Base-by-base conservation (phyloP, 2,329 filamentous ascomycete species). In the Paecilomyces sp. region DNA sequence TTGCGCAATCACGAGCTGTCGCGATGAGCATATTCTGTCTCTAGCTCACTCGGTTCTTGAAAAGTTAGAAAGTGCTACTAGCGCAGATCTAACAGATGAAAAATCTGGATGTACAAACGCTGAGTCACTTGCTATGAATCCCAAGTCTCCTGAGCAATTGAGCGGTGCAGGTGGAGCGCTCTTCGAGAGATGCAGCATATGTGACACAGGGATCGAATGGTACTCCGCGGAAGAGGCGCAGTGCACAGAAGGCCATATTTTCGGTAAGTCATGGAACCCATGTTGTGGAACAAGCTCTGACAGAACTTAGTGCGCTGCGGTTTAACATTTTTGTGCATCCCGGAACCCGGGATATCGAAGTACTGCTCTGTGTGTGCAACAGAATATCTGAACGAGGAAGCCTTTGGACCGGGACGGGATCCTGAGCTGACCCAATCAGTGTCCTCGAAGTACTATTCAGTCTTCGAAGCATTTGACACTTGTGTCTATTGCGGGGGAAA, bases 251-350 rank as follows among this genome's bases (percentile, higher is more conserved):
- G 82, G 81, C 0, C 83, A 86, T 71, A 61, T 80, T 51, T 85
- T 83, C 60, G 70, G 79, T 80, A 70, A 62, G 74, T 67, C 18
- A 11, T 25, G 22, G 7, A 60, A 33, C 57, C 9, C 47, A 36
- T 51, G 13, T 28, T 8, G 24, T 55, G 18, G 13, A 36, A 56
- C n/a, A 51, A 31, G 50, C 31, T 9, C 56, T 68, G 58, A 65
- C 54, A 15, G 47, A 53, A 7, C 13, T n/a, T 11, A 81, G 79
- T 73, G n/a, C 76, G 83, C 36, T 86, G 83, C 64, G 76, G 76
- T 12, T 63, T 85, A 24, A 82, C 80, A n/a, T 81, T 83, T 57
- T 64, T 84, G 5, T 75, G 82, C 1, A 83, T 85, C 6, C 82
- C 84, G 66, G 76, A 79, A 34, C 82, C 83, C 2, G 78, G 78